Evolutionary conservation across 2,329 filamentous ascomycete species (phyloP).

Genomic region (Emmonsiellopsis sp.): DNA sequence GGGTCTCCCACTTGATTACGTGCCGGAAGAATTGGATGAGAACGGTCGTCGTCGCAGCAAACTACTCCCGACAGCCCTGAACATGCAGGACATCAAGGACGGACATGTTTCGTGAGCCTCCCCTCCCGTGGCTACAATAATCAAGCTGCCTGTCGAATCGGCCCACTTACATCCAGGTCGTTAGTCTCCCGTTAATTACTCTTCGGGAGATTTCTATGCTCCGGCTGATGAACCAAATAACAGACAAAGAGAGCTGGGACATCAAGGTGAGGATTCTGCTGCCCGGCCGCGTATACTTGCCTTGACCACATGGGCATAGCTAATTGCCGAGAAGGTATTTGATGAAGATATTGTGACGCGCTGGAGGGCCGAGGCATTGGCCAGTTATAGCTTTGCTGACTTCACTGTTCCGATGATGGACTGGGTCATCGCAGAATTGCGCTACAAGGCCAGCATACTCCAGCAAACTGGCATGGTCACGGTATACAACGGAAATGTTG

Average conservation of each 20-base stretch:
- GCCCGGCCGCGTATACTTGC: no score
- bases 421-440: slow-evolving; percentile 39
- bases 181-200: neutral
- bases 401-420: slow-evolving; percentile 28
- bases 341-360: slow-evolving; percentile 25
- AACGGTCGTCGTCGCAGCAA: no score
- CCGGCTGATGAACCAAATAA: slow-evolving; percentile 32
- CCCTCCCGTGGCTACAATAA: no score
- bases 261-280: slow-evolving; percentile 22
- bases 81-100: no score
- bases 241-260: slow-evolving; percentile 36
- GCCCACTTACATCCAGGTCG: slow-evolving; percentile 6
- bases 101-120: no score
- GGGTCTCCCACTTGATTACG: no score
- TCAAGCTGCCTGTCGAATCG: no score
- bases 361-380: slow-evolving; percentile 24
- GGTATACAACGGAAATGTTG: slow-evolving; percentile 38
- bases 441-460: slow-evolving; percentile 38
- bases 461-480: slow-evolving; percentile 32
- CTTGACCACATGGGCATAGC: no score
- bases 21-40: no score
- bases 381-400: slow-evolving; percentile 9
- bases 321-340: slow-evolving; percentile 16
- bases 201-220: slow-evolving; percentile 34
- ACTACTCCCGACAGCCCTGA: no score